A percentile compares a stretch with the other conserved stretches of the same genome.
Conservation (phyloP, 2,329 filamentous ascomycete species). For the Mycocentrospora acerina region DNA sequence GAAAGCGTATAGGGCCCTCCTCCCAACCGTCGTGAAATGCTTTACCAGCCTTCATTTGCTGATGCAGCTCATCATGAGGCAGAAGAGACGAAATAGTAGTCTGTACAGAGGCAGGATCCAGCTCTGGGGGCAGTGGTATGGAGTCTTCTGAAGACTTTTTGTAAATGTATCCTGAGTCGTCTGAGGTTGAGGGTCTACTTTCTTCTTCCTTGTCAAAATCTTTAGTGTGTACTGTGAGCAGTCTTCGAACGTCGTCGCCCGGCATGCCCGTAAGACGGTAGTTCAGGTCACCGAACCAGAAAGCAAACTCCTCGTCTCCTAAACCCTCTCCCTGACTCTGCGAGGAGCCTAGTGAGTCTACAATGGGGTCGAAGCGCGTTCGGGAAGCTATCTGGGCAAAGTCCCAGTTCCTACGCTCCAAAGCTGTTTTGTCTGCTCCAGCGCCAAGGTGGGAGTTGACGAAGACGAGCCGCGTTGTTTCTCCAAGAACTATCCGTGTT, state of each 20-base stretch:
- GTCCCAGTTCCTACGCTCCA: conserved; percentile 91
- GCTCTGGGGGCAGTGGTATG: conserved; percentile 47
- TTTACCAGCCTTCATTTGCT: conserved; percentile 72
- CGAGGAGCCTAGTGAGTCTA: conserved; percentile 63
- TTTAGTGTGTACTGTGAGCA: conserved; percentile 83
- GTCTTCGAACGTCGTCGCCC: conserved; percentile 82
- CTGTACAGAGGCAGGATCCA: conserved; percentile 83
- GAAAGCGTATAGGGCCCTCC: conserved; percentile 82
- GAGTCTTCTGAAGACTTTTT: conserved; percentile 20
- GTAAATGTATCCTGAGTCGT: conserved; percentile 20
- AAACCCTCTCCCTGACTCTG: conserved; percentile 64
- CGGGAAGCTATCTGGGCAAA: conserved; percentile 73
- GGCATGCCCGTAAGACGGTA: conserved; percentile 87
- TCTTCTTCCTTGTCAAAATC: conserved; percentile 52
- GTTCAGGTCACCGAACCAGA: conserved; percentile 97
- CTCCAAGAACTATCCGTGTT: conserved; percentile 79
- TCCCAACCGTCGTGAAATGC: conserved; percentile 89
- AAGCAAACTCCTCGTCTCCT: conserved; percentile 88
- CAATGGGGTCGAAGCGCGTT: conserved; percentile 75
- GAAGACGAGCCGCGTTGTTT: conserved; percentile 86
- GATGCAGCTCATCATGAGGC: conserved; percentile 82
- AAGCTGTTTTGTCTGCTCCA: conserved; percentile 72
- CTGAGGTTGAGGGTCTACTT: conserved; percentile 17
- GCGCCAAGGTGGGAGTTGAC: conserved; percentile 91
- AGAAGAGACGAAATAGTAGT: conserved; percentile 85